These are phyloP conservation scores for Termitomyces sp. DNA, from an alignment of 768 basidiomycete genomes.

Conservation along the genomic window DNA sequence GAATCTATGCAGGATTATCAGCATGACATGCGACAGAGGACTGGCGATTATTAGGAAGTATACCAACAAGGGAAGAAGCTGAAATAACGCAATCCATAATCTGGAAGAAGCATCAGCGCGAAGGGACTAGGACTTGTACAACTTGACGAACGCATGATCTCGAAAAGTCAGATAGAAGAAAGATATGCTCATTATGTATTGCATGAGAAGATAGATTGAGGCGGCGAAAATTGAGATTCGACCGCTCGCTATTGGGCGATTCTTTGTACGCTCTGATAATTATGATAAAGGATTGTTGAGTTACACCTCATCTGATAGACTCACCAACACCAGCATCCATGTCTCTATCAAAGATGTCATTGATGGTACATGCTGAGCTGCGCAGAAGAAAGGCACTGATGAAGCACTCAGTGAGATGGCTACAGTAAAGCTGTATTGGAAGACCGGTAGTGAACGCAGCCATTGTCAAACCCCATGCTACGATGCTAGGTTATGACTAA, in stretches of 20 bases:
- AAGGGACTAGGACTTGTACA: background rate
- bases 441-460: conserved; percentile 32
- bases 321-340: conserved; percentile 49
- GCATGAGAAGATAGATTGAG: conserved; percentile 30
- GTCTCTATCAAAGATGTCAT: conserved; percentile 49
- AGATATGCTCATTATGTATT: conserved; percentile 31
- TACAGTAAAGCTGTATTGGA: conserved; percentile 23
- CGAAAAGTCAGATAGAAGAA: conserved; percentile 27
- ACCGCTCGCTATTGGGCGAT: conserved; percentile 43
- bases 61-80: conserved; percentile 40
- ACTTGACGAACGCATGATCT: conserved; percentile 13
- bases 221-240: conserved; percentile 39
- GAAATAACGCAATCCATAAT: conserved; percentile 36
- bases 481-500: background rate
- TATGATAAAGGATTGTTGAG: background rate
- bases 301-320: conserved; percentile 10
- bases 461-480: conserved; percentile 49
- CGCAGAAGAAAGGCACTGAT: conserved; percentile 37
- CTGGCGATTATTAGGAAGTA: background rate
- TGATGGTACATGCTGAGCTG: conserved; percentile 47
- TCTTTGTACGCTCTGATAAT: conserved; percentile 39
- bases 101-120: conserved; percentile 10
- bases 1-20: conserved; percentile 19
- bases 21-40: background rate
- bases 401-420: conserved; percentile 26